phyloP scores from a whole-genome alignment of 2,329 filamentous ascomycete genomes.

The Aspergillus latus region DNA sequence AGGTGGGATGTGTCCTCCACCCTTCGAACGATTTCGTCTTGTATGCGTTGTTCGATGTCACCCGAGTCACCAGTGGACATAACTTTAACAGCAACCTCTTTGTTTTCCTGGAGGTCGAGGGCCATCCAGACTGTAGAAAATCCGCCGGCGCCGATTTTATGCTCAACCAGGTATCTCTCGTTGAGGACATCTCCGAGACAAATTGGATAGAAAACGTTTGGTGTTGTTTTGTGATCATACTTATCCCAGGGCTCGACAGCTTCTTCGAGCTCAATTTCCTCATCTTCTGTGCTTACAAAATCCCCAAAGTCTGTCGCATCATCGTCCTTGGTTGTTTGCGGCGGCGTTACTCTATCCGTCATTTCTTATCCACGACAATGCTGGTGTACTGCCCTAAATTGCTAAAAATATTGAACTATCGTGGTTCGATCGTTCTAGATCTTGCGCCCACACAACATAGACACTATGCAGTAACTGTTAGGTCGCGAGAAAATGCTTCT shows the following conservation, averaged over 20 bases:
- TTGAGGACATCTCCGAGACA: not conserved
- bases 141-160: not conserved
- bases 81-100: not conserved
- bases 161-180: not conserved
- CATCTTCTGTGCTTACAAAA: not conserved
- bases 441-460: no score
- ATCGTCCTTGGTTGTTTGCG: not conserved
- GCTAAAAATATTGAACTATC: no score
- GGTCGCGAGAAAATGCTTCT: no score
- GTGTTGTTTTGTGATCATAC: not conserved
- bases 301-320: not conserved
- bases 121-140: not conserved
- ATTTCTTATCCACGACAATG: no score
- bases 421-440: no score
- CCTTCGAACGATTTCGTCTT: constrained; percentile 22
- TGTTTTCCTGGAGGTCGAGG: not conserved
- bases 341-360: no score
- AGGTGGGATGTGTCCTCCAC: constrained; percentile 9
- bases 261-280: not conserved
- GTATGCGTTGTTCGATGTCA: not conserved
- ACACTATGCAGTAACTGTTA: no score
- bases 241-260: not conserved
- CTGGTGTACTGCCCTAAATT: no score
- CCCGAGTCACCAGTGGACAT: not conserved
- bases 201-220: not conserved